phyloP scores from a whole-genome alignment of 805 yeast genomes.

The Saturnispora diversa region DNA sequence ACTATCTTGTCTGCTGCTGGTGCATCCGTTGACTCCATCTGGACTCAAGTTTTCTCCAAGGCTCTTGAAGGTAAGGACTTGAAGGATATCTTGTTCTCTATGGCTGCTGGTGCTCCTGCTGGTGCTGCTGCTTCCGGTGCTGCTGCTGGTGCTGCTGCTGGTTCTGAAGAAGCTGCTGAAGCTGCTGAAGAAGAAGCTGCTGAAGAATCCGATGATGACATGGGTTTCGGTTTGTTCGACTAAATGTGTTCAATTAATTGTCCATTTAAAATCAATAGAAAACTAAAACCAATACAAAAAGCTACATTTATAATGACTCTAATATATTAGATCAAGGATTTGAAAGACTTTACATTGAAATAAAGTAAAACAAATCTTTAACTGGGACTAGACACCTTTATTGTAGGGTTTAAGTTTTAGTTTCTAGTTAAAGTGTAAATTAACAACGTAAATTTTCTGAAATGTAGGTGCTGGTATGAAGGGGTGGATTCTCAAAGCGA shows the following conservation, averaged over 20 bases:
- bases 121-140: slow-evolving; percentile 62
- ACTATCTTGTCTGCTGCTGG: slow-evolving; percentile 77
- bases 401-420: too few relatives aligned
- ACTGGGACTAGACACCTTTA: too few relatives aligned
- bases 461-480: too few relatives aligned
- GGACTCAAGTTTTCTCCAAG: slow-evolving; percentile 85
- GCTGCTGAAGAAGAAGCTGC: slow-evolving; percentile 48
- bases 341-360: too few relatives aligned
- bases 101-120: slow-evolving; percentile 69
- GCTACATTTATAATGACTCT: slow-evolving; percentile 5
- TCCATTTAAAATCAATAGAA: slow-evolving; percentile 1
- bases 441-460: too few relatives aligned
- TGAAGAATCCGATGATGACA: slow-evolving; percentile 66
- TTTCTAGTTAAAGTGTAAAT: too few relatives aligned
- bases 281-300: neutral
- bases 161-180: slow-evolving; percentile 56
- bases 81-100: slow-evolving; percentile 55
- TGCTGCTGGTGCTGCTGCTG: slow-evolving; percentile 54
- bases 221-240: slow-evolving; percentile 95
- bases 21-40: slow-evolving; percentile 70
- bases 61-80: slow-evolving; percentile 79
- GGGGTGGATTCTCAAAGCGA: too few relatives aligned
- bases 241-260: slow-evolving; percentile 31
- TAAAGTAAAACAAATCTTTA: too few relatives aligned
- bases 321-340: neutral